Conservation (phyloP, 2,329 filamentous ascomycete genomes). For the Rhynchosporium agropyri region DNA sequence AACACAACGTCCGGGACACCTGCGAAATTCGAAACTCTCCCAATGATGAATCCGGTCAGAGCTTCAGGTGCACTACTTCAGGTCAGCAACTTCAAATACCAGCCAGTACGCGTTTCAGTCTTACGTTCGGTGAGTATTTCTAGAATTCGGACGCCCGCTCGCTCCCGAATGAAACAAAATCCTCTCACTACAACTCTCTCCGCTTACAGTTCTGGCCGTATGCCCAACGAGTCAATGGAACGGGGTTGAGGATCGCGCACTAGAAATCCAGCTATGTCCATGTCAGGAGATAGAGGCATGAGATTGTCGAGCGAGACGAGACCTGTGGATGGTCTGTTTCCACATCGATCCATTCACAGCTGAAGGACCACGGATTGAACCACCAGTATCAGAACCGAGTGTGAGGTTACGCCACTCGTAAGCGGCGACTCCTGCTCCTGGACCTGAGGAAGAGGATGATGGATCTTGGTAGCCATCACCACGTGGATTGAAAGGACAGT, state of each 20-base stretch:
- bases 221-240: conserved; percentile 51
- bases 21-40: conserved; percentile 49
- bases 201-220: conserved; percentile 49
- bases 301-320: conserved; percentile 51
- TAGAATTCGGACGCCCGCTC: conserved; percentile 46
- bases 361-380: conserved; percentile 52
- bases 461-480: conserved; percentile 53
- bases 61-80: conserved; percentile 44
- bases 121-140: conserved; percentile 47
- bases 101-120: background rate
- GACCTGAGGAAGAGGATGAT: conserved; percentile 51
- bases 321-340: conserved; percentile 52
- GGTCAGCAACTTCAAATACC: background rate
- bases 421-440: conserved; percentile 48
- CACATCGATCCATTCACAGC: conserved; percentile 52
- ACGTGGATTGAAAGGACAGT: conserved; percentile 46
- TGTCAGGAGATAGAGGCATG: conserved; percentile 51
- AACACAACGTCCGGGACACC: conserved; percentile 52
- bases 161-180: conserved; percentile 53
- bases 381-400: conserved; percentile 53
- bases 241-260: conserved; percentile 54
- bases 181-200: conserved; percentile 51
- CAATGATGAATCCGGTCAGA: conserved; percentile 50
- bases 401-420: conserved; percentile 54
- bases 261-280: conserved; percentile 52